Evolutionary conservation across 225 moss, liverwort and hornwort genomes (phyloP).

Genomic region (Physcomitrium patens): DNA sequence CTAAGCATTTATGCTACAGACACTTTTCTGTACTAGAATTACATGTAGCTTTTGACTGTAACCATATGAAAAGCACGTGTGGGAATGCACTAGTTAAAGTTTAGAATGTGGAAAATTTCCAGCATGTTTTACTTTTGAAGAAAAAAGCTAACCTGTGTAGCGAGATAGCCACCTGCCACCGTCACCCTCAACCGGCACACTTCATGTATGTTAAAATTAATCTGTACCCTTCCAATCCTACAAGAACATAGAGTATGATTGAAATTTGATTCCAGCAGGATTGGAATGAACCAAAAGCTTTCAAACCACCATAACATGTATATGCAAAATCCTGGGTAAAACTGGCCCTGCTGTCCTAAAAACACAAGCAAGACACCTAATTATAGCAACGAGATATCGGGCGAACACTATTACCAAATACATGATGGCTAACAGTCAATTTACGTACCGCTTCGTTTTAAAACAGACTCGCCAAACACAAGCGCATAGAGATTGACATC

Average conservation of each 20-base stretch:
- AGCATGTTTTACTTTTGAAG: not conserved
- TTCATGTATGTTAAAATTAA: constrained; percentile 30
- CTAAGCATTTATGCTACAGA: not conserved
- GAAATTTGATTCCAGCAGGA: not conserved
- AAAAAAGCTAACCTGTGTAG: constrained; percentile 66
- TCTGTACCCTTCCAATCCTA: too few relatives aligned
- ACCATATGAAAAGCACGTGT: not conserved
- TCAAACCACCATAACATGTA: too few relatives aligned
- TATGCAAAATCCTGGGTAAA: too few relatives aligned
- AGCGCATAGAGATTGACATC: constrained; percentile 96
- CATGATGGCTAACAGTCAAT: not conserved
- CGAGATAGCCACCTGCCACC: constrained; percentile 76
- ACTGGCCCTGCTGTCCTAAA: too few relatives aligned
- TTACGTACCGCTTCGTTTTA: constrained; percentile 80
- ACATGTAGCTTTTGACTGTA: not conserved
- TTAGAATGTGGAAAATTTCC: not conserved
- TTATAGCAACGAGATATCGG: constrained; percentile 1
- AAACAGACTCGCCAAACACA: constrained; percentile 96
- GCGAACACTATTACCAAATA: not conserved
- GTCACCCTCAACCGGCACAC: constrained; percentile 21
- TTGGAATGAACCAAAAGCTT: constrained; percentile 7
- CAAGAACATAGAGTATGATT: not conserved
- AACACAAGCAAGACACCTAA: constrained; percentile 3
- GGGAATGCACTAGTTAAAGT: not conserved
- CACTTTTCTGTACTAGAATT: constrained; percentile 18